A percentile compares a stretch with the other conserved stretches of the same genome.
Evolutionary conservation across 257 asterid genomes (phyloP).

Genomic region (Lycium barbarum): DNA sequence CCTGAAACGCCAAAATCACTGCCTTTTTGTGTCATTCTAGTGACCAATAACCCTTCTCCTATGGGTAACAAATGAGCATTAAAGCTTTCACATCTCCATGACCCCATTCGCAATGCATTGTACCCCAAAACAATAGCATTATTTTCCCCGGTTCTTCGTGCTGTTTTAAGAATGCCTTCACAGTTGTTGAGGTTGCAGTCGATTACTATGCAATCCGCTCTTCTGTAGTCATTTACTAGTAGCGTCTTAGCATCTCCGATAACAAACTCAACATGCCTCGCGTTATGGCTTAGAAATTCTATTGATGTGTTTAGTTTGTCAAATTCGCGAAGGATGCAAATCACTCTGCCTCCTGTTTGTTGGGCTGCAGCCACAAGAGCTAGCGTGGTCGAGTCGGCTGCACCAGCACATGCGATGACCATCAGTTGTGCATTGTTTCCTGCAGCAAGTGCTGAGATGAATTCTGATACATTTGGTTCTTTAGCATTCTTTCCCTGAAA

Average conservation of each 20-base stretch:
- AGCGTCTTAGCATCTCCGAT: slow-evolving; percentile 55
- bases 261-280: slow-evolving; percentile 48
- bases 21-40: slow-evolving; percentile 11
- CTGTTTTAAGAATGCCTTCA: slow-evolving; percentile 42
- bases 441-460: slow-evolving; percentile 79
- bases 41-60: slow-evolving; percentile 64
- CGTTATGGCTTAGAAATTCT: slow-evolving; percentile 28
- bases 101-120: slow-evolving; percentile 59
- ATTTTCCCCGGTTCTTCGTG: not conserved
- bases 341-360: slow-evolving; percentile 67
- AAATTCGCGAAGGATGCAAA: slow-evolving; percentile 52
- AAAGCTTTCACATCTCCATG: slow-evolving; percentile 38
- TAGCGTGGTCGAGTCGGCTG: slow-evolving; percentile 49
- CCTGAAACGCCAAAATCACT: slow-evolving; percentile 25
- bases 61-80: slow-evolving; percentile 67
- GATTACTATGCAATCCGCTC: slow-evolving; percentile 56
- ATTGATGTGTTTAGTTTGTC: slow-evolving; percentile 40
- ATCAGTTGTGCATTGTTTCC: slow-evolving; percentile 64
- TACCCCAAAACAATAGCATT: slow-evolving; percentile 54
- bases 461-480: slow-evolving; percentile 70
- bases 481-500: slow-evolving; percentile 56
- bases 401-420: slow-evolving; percentile 58
- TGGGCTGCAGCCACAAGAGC: slow-evolving; percentile 75
- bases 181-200: slow-evolving; percentile 63
- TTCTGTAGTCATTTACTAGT: slow-evolving; percentile 42